A percentile compares a stretch with the other conserved stretches of the same genome.
These are phyloP conservation scores for Calamus simplicifolius DNA, from an alignment of 176 grass and related monocot genomes.

Conservation along the genomic window DNA sequence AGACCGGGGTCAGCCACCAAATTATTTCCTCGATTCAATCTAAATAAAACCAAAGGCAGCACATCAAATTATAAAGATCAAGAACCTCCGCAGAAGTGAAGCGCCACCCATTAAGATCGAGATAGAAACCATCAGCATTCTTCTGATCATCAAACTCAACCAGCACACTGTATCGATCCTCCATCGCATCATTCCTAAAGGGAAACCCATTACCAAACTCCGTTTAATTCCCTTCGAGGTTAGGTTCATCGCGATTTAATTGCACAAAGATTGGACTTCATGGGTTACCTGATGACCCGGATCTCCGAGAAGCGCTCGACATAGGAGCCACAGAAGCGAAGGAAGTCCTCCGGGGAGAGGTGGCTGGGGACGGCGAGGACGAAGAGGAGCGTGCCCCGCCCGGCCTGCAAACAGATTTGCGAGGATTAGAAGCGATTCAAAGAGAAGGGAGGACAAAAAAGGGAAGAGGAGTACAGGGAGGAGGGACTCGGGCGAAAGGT, in stretches of 20 bases:
- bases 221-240: neutral
- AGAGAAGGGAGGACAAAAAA: constrained; percentile 3
- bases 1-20: neutral
- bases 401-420: constrained; percentile 17
- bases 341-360: constrained; percentile 70
- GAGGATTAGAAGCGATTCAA: constrained; percentile 47
- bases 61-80: constrained; percentile 7
- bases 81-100: constrained; percentile 71
- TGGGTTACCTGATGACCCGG: constrained; percentile 54
- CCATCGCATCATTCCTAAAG: constrained; percentile 48
- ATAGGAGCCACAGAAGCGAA: constrained; percentile 68
- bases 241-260: too few relatives aligned
- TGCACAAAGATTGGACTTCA: neutral
- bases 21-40: neutral
- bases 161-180: constrained; percentile 90
- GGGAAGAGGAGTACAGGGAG: constrained; percentile 30
- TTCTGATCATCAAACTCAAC: constrained; percentile 85
- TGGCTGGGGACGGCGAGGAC: constrained; percentile 57
- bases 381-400: constrained; percentile 54
- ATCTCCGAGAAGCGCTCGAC: constrained; percentile 49
- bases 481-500: constrained; percentile 12
- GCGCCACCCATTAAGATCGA: constrained; percentile 86
- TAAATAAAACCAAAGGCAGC: neutral
- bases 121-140: constrained; percentile 65
- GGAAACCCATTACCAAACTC: neutral